phyloP scores from a whole-genome alignment of 2,329 filamentous ascomycete genomes.

The Pseudocercospora cruenta region DNA sequence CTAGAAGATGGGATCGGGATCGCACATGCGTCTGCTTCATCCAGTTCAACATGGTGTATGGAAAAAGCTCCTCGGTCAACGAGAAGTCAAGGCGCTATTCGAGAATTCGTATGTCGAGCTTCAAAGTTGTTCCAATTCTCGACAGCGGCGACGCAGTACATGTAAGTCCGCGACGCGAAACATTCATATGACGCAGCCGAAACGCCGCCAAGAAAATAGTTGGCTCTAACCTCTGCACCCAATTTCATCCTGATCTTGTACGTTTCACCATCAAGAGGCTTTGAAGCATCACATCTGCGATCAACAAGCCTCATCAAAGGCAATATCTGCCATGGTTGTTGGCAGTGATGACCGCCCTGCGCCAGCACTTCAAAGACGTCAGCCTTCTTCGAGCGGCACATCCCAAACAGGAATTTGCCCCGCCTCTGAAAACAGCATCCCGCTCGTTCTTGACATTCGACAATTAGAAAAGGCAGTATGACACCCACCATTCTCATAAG shows the following conservation, averaged over 20 bases:
- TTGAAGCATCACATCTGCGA: too few species aligned
- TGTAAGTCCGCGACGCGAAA: too few species aligned
- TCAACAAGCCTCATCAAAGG: not conserved
- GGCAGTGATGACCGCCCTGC: too few species aligned
- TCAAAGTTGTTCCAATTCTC: not conserved
- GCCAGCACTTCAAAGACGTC: not conserved
- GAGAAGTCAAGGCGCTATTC: not conserved
- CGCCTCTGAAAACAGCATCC: not conserved
- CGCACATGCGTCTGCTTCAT: slow-evolving; percentile 80
- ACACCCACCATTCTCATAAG: not conserved
- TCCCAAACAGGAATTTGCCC: not conserved
- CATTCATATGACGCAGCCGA: not conserved
- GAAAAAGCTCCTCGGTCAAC: not conserved
- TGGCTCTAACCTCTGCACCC: not conserved
- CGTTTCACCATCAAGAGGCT: not conserved
- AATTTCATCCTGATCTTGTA: not conserved
- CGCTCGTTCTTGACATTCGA: not conserved
- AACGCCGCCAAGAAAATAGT: not conserved
- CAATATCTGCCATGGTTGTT: not conserved
- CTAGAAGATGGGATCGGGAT: slow-evolving; percentile 22
- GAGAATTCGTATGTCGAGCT: not conserved
- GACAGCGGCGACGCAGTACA: not conserved
- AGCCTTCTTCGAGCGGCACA: not conserved
- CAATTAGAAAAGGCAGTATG: not conserved
- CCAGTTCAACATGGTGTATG: slow-evolving; percentile 81